These are phyloP conservation scores for Cladosporium sp. DNA, from an alignment of 2,329 filamentous ascomycete species.

Conservation along the genomic window DNA sequence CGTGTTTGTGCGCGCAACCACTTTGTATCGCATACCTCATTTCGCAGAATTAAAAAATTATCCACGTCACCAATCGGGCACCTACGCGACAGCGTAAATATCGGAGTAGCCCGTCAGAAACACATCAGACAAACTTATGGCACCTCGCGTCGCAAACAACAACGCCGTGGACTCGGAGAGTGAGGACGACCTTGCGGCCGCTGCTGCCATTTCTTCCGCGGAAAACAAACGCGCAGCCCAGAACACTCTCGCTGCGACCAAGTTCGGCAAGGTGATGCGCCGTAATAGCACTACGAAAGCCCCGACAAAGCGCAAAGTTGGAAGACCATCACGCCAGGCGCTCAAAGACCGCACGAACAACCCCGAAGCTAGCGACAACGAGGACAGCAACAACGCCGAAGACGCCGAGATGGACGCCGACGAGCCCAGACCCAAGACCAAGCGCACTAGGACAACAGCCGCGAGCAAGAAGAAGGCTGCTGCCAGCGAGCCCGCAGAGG, in stretches of 20 bases:
- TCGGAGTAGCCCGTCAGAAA: background rate
- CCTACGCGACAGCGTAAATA: conserved; percentile 4
- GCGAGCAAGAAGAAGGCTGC: conserved; percentile 24
- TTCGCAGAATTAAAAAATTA: background rate
- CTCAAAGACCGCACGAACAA: conserved; percentile 43
- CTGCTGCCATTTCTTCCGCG: conserved; percentile 21
- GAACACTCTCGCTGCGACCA: conserved; percentile 34
- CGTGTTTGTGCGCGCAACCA: conserved; percentile 2
- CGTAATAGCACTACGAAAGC: conserved; percentile 38
- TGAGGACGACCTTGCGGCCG: conserved; percentile 28
- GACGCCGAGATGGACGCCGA: conserved; percentile 32
- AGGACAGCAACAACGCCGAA: conserved; percentile 48
- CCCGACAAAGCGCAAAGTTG: conserved; percentile 41
- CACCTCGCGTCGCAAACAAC: conserved; percentile 15
- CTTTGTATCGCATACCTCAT: conserved; percentile 8
- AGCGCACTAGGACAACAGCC: conserved; percentile 32
- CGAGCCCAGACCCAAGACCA: conserved; percentile 31
- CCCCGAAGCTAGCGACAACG: conserved; percentile 34
- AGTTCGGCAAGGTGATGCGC: conserved; percentile 40
- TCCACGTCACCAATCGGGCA: background rate
- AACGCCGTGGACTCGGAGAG: conserved; percentile 26
- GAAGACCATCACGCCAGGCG: conserved; percentile 41
- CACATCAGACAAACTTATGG: background rate
- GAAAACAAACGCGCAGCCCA: conserved; percentile 27
- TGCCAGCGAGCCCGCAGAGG: conserved; percentile 22